These are phyloP conservation scores for Kuraishia ogatae DNA, from an alignment of 805 yeast genomes.

Conservation along the genomic window DNA sequence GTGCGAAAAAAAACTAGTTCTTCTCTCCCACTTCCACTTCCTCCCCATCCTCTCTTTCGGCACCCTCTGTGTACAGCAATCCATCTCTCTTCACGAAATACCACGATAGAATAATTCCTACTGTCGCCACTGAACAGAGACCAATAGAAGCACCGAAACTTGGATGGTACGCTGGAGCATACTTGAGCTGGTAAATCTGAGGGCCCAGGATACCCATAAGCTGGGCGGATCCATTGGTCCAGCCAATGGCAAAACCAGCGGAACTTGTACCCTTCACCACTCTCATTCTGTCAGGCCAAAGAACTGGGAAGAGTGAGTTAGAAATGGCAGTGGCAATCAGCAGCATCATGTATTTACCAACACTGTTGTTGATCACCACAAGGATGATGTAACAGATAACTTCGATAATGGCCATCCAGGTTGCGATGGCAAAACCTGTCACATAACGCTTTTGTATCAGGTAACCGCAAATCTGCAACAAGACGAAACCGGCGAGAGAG, in stretches of 20 bases:
- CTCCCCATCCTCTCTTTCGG: neutral
- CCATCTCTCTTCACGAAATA: neutral
- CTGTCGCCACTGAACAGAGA: constrained; percentile 4
- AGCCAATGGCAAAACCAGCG: neutral
- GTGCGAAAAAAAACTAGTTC: no score
- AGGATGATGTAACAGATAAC: neutral
- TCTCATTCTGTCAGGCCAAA: constrained; percentile 3
- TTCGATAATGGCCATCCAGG: neutral
- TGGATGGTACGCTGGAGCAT: constrained; percentile 24
- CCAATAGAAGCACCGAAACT: constrained; percentile 34
- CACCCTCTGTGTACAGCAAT: neutral
- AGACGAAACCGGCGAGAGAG: neutral
- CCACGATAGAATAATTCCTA: neutral
- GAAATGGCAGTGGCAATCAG: neutral
- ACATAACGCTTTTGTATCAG: neutral
- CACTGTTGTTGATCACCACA: neutral
- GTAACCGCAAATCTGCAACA: neutral
- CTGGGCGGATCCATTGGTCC: neutral
- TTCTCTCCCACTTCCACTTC: no score
- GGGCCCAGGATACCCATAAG: constrained; percentile 25
- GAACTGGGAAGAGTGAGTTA: neutral
- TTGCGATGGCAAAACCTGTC: neutral
- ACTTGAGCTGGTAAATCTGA: constrained; percentile 26
- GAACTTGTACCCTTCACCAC: constrained; percentile 1
- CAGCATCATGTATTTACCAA: neutral